A percentile compares a stretch with the other conserved stretches of the same genome.
phyloP scores from a whole-genome alignment of 805 yeast species.

The Brettanomyces naardenensis region DNA sequence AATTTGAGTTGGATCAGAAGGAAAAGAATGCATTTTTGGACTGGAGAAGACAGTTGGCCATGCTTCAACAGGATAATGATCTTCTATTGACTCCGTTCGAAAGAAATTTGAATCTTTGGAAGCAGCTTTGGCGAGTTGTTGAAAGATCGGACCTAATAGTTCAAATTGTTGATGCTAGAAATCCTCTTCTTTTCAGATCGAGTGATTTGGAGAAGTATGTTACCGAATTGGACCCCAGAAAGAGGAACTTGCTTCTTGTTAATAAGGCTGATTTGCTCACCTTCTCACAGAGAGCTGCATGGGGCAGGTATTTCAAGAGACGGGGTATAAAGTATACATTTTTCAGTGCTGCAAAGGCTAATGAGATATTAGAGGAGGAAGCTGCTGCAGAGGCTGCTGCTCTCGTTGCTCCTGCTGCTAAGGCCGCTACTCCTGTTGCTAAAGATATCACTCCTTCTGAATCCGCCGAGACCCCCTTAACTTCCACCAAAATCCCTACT shows the following conservation, averaged over 20 bases:
- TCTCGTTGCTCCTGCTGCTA: constrained; percentile 6
- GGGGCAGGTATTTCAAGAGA: constrained; percentile 79
- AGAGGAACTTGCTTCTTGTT: constrained; percentile 74
- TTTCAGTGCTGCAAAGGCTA: constrained; percentile 86
- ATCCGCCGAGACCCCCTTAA: constrained; percentile 8
- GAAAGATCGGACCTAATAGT: constrained; percentile 92
- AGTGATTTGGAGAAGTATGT: constrained; percentile 79
- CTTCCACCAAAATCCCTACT: constrained; percentile 12
- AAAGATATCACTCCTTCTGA: constrained; percentile 11
- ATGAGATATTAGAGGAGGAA: constrained; percentile 62
- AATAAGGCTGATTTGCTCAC: constrained; percentile 90
- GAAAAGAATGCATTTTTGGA: constrained; percentile 88
- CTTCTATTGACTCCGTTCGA: constrained; percentile 91
- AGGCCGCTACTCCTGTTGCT: not conserved
- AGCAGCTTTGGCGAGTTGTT: constrained; percentile 95
- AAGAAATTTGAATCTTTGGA: constrained; percentile 96
- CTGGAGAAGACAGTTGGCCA: constrained; percentile 90
- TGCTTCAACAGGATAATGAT: constrained; percentile 76
- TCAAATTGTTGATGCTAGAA: constrained; percentile 96
- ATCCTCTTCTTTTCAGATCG: constrained; percentile 85
- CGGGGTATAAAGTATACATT: constrained; percentile 77
- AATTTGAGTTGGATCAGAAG: constrained; percentile 69
- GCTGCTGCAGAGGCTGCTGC: constrained; percentile 30
- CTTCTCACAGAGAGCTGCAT: constrained; percentile 62
- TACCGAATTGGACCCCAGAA: constrained; percentile 62